Conservation (phyloP, 2,329 filamentous ascomycete genomes). For the Sclerotinia sclerotiorum region DNA sequence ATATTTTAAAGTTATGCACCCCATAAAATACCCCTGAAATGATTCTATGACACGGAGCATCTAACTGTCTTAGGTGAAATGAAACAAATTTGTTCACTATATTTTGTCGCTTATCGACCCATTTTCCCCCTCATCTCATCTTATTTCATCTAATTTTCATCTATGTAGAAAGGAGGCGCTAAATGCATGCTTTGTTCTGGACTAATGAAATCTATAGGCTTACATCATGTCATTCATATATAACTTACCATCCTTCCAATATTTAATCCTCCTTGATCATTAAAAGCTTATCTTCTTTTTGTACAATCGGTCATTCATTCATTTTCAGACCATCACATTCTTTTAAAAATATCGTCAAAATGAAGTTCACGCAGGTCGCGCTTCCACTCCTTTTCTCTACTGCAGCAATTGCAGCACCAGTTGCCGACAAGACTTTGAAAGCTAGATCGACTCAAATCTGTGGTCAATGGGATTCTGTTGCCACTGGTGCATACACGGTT, state of each 20-base stretch:
- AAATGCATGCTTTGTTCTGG: not conserved
- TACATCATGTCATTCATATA: constrained; percentile 9
- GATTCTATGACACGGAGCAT: not conserved
- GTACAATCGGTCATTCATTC: constrained; percentile 12
- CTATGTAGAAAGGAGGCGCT: not conserved
- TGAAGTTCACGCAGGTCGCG: constrained; percentile 25
- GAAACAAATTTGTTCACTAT: constrained; percentile 11
- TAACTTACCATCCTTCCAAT: not conserved
- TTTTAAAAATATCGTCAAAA: constrained; percentile 13
- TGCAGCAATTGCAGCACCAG: constrained; percentile 20
- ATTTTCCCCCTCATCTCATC: constrained; percentile 15
- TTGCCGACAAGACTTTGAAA: not conserved
- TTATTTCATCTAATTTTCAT: constrained; percentile 21
- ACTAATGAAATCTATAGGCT: not conserved
- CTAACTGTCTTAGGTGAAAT: constrained; percentile 8
- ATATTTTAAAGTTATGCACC: not conserved
- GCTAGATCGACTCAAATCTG: constrained; percentile 27
- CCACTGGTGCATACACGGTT: constrained; percentile 42
- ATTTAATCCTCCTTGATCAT: not conserved
- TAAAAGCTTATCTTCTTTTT: not conserved
- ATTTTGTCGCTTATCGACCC: constrained; percentile 19
- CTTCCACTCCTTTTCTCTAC: constrained; percentile 23
- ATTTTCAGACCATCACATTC: not conserved
- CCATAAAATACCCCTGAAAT: constrained; percentile 12
- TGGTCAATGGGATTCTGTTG: constrained; percentile 32